Evolutionary conservation across 495 filamentous ascomycete species (phyloP).

Genomic region (Talaromyces adpressus): DNA sequence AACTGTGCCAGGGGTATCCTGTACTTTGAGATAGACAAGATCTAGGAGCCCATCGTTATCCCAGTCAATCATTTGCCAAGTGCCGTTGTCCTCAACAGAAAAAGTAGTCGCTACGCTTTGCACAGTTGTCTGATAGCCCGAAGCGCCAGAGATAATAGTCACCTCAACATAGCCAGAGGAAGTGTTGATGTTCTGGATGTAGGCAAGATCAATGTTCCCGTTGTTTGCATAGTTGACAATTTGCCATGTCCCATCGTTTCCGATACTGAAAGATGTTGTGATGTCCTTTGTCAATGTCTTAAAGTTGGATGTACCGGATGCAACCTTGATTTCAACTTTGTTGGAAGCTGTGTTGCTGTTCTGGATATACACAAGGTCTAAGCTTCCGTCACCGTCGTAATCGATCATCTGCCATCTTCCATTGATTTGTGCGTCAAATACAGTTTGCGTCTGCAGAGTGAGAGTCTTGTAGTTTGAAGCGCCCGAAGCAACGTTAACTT

Average conservation of each 20-base stretch:
- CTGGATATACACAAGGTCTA: not conserved
- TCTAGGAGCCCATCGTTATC: not conserved
- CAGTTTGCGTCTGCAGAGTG: not conserved
- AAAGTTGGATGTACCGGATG: not conserved
- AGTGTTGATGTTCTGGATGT: not conserved
- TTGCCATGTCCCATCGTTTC: not conserved
- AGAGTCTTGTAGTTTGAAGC: not conserved
- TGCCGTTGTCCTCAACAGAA: not conserved
- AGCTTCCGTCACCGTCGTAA: not conserved
- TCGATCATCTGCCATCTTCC: not conserved
- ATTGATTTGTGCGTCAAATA: not conserved
- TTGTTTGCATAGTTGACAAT: not conserved
- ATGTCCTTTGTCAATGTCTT: not conserved
- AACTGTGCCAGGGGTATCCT: not conserved
- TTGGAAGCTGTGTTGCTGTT: not conserved
- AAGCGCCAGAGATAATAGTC: not conserved
- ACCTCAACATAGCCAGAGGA: not conserved
- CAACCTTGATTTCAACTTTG: not conserved
- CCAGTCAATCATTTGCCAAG: constrained; percentile 2
- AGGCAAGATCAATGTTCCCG: not conserved
- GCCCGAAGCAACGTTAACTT: not conserved
- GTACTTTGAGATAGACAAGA: not conserved
- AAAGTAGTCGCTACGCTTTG: not conserved
- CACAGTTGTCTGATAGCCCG: not conserved
- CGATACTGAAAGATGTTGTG: not conserved